A percentile compares a stretch with the other conserved stretches of the same genome.
These are phyloP conservation scores for Neospermospora avenae DNA, from an alignment of 2,329 filamentous ascomycete species.

Conservation along the genomic window DNA sequence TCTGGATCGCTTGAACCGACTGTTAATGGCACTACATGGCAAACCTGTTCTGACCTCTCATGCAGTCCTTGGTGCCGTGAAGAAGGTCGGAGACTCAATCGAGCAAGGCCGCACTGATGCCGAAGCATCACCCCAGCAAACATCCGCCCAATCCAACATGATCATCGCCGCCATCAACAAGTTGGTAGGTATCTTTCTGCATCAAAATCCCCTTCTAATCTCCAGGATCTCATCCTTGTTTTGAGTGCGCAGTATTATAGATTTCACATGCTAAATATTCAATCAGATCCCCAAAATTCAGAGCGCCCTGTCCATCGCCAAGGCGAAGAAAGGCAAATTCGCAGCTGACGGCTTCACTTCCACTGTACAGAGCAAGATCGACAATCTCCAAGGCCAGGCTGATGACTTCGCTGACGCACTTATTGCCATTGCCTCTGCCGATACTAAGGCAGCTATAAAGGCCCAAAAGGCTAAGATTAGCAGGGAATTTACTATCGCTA, in stretches of 20 bases:
- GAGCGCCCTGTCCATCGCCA: slow-evolving; percentile 6
- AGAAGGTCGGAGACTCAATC: slow-evolving; percentile 13
- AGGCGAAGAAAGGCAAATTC: slow-evolving; percentile 19
- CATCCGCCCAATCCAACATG: slow-evolving; percentile 8
- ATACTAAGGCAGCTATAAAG: slow-evolving; percentile 9
- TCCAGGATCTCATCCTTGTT: too few relatives aligned
- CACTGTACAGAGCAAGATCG: slow-evolving; percentile 10
- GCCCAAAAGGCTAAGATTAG: slow-evolving; percentile 13
- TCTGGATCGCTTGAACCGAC: neutral
- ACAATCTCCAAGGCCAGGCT: slow-evolving; percentile 9
- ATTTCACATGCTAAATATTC: too few relatives aligned
- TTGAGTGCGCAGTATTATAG: too few relatives aligned
- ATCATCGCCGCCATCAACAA: slow-evolving; percentile 9
- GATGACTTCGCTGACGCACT: slow-evolving; percentile 17
- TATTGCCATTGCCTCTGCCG: slow-evolving; percentile 17
- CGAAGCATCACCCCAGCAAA: slow-evolving; percentile 13
- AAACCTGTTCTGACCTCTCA: neutral
- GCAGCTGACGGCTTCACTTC: slow-evolving; percentile 3
- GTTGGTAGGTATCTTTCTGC: neutral
- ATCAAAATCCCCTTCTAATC: too few relatives aligned
- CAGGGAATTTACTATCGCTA: slow-evolving; percentile 4
- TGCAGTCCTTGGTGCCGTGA: slow-evolving; percentile 5
- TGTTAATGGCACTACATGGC: neutral
- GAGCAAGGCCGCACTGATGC: slow-evolving; percentile 10
- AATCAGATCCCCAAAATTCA: slow-evolving; percentile 8